Evolutionary conservation across 73 alveolate genomes (phyloP).

Genomic region (Paramecium pentaurelia): DNA sequence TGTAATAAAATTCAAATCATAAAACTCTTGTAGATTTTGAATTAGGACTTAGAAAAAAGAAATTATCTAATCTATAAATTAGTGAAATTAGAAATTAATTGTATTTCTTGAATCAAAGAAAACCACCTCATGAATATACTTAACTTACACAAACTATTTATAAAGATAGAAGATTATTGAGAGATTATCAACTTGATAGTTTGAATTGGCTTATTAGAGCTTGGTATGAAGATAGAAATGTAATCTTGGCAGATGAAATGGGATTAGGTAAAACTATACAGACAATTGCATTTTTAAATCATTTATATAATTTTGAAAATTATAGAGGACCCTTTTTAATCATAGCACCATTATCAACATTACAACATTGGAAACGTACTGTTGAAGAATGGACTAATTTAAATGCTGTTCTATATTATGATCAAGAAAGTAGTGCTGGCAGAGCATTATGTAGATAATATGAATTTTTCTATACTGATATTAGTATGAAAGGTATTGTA

Average conservation of each 20-base stretch:
- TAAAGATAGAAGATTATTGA: constrained; percentile 62
- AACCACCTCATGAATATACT: constrained; percentile 48
- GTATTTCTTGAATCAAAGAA: constrained; percentile 1
- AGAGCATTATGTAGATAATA: constrained; percentile 71
- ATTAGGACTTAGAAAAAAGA: neutral
- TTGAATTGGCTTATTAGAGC: constrained; percentile 90
- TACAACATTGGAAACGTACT: constrained; percentile 90
- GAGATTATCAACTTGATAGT: constrained; percentile 89
- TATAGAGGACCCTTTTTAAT: constrained; percentile 86
- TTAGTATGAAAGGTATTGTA: constrained; percentile 73
- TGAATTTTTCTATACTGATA: constrained; percentile 85
- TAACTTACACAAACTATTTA: constrained; percentile 61
- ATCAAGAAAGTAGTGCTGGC: constrained; percentile 81
- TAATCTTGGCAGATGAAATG: constrained; percentile 94
- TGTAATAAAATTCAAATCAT: constrained; percentile 59
- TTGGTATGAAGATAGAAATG: constrained; percentile 77
- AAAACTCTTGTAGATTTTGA: constrained; percentile 21
- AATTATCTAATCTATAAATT: neutral
- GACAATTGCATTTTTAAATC: constrained; percentile 80
- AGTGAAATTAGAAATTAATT: neutral
- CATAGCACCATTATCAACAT: constrained; percentile 87
- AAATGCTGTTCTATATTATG: constrained; percentile 84
- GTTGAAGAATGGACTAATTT: constrained; percentile 91
- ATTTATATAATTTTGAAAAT: constrained; percentile 57
- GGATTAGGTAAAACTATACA: constrained; percentile 96